Conservation (phyloP, 768 basidiomycete genomes). For the Pleurotus djamor region DNA sequence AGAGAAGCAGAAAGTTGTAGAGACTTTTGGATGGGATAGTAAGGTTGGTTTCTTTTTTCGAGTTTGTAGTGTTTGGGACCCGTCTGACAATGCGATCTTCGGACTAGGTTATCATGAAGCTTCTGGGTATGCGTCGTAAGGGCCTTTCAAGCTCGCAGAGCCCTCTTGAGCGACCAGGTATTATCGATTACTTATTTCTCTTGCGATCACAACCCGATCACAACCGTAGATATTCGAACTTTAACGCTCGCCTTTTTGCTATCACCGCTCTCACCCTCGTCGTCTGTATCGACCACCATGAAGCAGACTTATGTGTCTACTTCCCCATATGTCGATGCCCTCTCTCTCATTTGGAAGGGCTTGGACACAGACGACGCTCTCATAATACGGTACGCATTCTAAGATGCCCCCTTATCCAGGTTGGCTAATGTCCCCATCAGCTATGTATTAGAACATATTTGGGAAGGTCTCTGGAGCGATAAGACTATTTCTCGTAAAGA, state of each 20-base stretch:
- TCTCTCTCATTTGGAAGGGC: constrained; percentile 57
- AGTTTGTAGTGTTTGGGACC: too few relatives aligned
- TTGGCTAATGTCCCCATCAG: background rate
- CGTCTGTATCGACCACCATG: constrained; percentile 37
- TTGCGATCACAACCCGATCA: background rate
- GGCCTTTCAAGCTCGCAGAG: constrained; percentile 36
- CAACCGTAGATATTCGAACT: constrained; percentile 69
- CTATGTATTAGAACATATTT: constrained; percentile 67
- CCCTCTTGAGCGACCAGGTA: constrained; percentile 57
- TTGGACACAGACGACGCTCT: constrained; percentile 38
- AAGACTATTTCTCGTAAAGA: constrained; percentile 65
- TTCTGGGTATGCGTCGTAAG: constrained; percentile 71
- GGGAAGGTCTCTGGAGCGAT: constrained; percentile 79
- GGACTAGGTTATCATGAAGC: constrained; percentile 57
- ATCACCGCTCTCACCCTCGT: constrained; percentile 65
- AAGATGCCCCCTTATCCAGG: background rate
- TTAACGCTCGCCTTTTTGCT: constrained; percentile 65
- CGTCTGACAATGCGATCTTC: constrained; percentile 6
- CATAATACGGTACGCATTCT: background rate
- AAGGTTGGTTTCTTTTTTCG: constrained; percentile 67
- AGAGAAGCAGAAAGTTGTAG: constrained; percentile 60
- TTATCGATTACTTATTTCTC: background rate
- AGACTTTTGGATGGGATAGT: constrained; percentile 75
- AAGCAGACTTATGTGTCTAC: constrained; percentile 64
- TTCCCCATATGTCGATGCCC: constrained; percentile 74